phyloP scores from a whole-genome alignment of 2,329 filamentous ascomycete species.

The Cyanodermella asteris region DNA sequence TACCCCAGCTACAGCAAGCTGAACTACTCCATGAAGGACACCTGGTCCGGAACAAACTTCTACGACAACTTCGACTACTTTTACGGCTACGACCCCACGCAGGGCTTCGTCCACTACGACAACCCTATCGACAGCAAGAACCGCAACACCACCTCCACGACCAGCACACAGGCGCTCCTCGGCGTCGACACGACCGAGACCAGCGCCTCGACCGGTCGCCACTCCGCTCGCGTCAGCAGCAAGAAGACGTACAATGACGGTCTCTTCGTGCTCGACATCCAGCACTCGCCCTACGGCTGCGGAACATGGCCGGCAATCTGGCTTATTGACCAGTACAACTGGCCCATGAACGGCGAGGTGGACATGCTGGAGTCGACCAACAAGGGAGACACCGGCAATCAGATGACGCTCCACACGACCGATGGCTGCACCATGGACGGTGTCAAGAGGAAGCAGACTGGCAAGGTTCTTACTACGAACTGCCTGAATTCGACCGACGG shows the following conservation, averaged over 20 bases:
- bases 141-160: constrained; percentile 5
- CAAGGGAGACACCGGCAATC: constrained; percentile 31
- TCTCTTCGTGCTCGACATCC: constrained; percentile 25
- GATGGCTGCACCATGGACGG: constrained; percentile 30
- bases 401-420: constrained; percentile 47
- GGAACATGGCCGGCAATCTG: constrained; percentile 31
- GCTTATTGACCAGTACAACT: constrained; percentile 20
- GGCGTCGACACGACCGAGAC: constrained; percentile 22
- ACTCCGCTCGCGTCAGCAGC: constrained; percentile 22
- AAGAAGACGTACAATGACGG: constrained; percentile 23
- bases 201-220: constrained; percentile 17
- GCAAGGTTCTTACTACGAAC: constrained; percentile 26
- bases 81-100: constrained; percentile 23
- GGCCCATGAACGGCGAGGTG: constrained; percentile 52
- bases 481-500: constrained; percentile 30
- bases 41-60: constrained; percentile 24
- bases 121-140: constrained; percentile 20
- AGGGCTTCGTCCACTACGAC: constrained; percentile 29
- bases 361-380: constrained; percentile 67
- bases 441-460: constrained; percentile 28
- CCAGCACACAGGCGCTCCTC: constrained; percentile 3
- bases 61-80: constrained; percentile 29
- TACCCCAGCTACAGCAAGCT: too few relatives aligned
- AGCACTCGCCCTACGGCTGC: constrained; percentile 26
- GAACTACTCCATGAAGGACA: constrained; percentile 19